Base-by-base conservation (phyloP, 139 green algal genomes). In the Pedinophyceae sp. region DNA sequence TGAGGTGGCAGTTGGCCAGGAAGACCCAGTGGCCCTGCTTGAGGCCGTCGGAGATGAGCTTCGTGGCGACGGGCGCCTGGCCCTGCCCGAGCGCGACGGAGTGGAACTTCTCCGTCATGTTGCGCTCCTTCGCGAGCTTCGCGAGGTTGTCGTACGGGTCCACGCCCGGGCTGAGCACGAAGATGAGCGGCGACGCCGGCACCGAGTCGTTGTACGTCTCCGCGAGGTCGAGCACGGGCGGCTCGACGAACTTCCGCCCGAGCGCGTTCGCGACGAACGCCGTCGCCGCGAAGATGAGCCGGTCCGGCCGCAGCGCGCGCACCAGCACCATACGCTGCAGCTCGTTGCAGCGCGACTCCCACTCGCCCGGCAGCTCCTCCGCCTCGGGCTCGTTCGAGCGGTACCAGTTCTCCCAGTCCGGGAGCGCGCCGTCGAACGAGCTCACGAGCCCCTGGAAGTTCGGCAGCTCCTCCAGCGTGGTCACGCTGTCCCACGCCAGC, bases 1-100 rank as follows among this genome's bases (percentile, higher is more conserved):
- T 89, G 34, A 93, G 67, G 69, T 93, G 84, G 67, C 82, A 91
- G 64, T 93, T 93, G 48, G 80, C 80, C 22, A 93, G 64, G 73
- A 91, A 91, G 26, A 93, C 80, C 84, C 84, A 93, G 53, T 76
- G 66, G 52, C 84, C 84, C 27, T 80, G 64, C 3, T 56, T 48
- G 27, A 80, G 28, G 40, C 69, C 84, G 25, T 86, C 73, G 53
- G 83, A 70, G 41, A 93, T 88, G 16, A 88, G 67, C 52, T 77
- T 76, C 3, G 74, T 80, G 1, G 82, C 82, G 10, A 81, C 52
- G 19, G 78, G 74, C 2, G 78, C 80, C 71, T 93, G 80, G 16
- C 65, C 75, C 58, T 92, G 82, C 6, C 82, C 82, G 29, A 92
- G 73, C 19, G 82, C 80, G 3, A 92, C 73, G 1, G 66, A 76